Conservation (phyloP, 2,329 filamentous ascomycete species). For the Paecilomyces sp. region DNA sequence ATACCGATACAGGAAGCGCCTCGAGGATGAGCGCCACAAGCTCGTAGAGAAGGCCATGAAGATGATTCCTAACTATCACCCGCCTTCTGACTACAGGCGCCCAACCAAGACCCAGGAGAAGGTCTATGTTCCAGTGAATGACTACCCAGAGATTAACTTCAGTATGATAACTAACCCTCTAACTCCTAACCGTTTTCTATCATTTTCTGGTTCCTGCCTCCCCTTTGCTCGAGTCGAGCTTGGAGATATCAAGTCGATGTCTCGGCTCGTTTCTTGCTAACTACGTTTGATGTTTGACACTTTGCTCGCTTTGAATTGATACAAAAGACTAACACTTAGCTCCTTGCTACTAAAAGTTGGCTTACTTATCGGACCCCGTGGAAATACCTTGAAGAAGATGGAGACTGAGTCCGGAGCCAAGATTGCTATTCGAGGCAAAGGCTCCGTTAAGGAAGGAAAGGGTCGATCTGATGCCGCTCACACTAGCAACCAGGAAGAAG, state of each 20-base stretch:
- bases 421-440: constrained; percentile 98
- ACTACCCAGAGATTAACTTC: constrained; percentile 99
- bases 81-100: constrained; percentile 94
- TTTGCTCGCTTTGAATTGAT: constrained; percentile 31
- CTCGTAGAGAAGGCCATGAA: constrained; percentile 99
- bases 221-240: constrained; percentile 40
- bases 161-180: constrained; percentile 99
- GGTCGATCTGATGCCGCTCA: constrained; percentile 97
- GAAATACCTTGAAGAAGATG: constrained; percentile 99
- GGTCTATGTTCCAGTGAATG: constrained; percentile 99
- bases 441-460: constrained; percentile 99
- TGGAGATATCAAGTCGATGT: constrained; percentile 26
- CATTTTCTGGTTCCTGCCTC: constrained; percentile 19
- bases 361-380: constrained; percentile 99
- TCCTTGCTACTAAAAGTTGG: constrained; percentile 79
- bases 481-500: constrained; percentile 99
- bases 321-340: constrained; percentile 82
- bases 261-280: constrained; percentile 38
- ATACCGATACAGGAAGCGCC: constrained; percentile 93
- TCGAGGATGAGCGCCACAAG: constrained; percentile 98
- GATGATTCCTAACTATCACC: constrained; percentile 98
- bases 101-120: constrained; percentile 99
- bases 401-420: constrained; percentile 95
- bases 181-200: constrained; percentile 60
- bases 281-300: constrained; percentile 19